Percentiles rank a stretch among this genome's conserved stretches.
These are phyloP conservation scores for Chloranthus sessilifolius DNA, from an alignment of 164 flowering plant genomes.

Conservation along the genomic window DNA sequence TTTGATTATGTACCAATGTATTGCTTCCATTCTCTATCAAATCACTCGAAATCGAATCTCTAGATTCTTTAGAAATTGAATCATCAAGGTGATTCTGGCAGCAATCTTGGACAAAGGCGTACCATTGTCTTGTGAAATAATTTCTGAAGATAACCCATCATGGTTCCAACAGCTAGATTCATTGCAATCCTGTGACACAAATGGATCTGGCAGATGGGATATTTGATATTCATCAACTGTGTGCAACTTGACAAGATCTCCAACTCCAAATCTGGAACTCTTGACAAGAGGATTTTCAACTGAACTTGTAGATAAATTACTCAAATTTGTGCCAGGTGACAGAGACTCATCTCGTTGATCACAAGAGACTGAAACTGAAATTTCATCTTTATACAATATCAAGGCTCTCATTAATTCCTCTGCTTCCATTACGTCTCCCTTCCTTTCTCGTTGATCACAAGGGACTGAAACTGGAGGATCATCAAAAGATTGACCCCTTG, in stretches of 20 bases:
- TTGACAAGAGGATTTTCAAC: constrained; percentile 19
- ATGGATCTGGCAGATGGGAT: constrained; percentile 15
- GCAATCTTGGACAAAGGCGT: constrained; percentile 12
- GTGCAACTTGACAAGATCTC: constrained; percentile 11
- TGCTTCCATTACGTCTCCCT: constrained; percentile 85
- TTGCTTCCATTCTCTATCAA: constrained; percentile 16
- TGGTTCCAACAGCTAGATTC: constrained; percentile 10
- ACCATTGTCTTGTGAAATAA: constrained; percentile 15
- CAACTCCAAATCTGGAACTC: constrained; percentile 11
- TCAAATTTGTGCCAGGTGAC: constrained; percentile 12
- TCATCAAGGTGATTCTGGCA: constrained; percentile 20
- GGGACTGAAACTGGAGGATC: constrained; percentile 45
- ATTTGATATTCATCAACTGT: constrained; percentile 12
- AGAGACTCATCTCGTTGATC: no score
- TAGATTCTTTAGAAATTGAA: constrained; percentile 20
- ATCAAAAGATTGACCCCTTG: constrained; percentile 69
- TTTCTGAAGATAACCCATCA: constrained; percentile 12
- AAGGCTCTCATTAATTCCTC: constrained; percentile 55
- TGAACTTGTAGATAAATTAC: constrained; percentile 9
- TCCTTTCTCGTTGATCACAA: constrained; percentile 28
- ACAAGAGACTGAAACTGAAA: constrained; percentile 19
- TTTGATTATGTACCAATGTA: constrained; percentile 19
- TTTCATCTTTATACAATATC: constrained; percentile 43
- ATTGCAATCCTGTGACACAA: constrained; percentile 12
- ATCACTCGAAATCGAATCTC: constrained; percentile 13